Evolutionary conservation across 108 stramenopile genomes (phyloP), one percentile per base, ranked within the genome.

Genomic region (Cyclostephanos invisitatus): DNA sequence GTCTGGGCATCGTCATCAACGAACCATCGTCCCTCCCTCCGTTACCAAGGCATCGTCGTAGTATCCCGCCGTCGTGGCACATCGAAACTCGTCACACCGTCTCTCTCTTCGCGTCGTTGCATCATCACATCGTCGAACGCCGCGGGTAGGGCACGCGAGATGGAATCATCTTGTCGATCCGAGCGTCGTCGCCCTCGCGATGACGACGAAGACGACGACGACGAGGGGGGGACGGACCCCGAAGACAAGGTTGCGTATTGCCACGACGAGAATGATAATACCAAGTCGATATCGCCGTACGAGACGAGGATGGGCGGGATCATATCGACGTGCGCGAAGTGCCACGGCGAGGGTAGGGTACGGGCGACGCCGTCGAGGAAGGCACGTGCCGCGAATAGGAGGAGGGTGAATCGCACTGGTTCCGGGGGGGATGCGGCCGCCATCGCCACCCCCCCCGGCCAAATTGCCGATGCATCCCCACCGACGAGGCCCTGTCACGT

Each of bases 261-360:
- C n/a, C n/a, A n/a, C n/a, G n/a, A n/a, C n/a, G n/a, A n/a, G n/a
- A n/a, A n/a, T n/a, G n/a, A n/a, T n/a, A n/a, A n/a, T n/a, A n/a
- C n/a, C n/a, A 7, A 58, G 46, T 35, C 46, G 51, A 48, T 29
- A 58, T 80, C 78, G 12, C 78, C 72, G 24, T 80, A 80, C 40
- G 78, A 80, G 28, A 62, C 21, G 42, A 73, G 48, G 50, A 48
- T 80, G 17, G 72, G 72, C 51, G 69, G 60, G 21, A 32, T 49
- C 7, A 73, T 80, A 48, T 56, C 70, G 14, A 54, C 56, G 21
- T 89, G 88, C 35, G 54, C 77, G 14, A 85, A 82, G 53, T 89
- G 88, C 66, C 61, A 62, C 46, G 88, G 88, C 6, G 85, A 89
- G 72, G 86, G 86, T 9, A 84, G 77, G 48, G 56, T 89, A 22